A percentile compares a stretch with the other conserved stretches of the same genome.
Evolutionary conservation across 305 asterid genomes (phyloP).

Genomic region (Salvia sclarea): DNA sequence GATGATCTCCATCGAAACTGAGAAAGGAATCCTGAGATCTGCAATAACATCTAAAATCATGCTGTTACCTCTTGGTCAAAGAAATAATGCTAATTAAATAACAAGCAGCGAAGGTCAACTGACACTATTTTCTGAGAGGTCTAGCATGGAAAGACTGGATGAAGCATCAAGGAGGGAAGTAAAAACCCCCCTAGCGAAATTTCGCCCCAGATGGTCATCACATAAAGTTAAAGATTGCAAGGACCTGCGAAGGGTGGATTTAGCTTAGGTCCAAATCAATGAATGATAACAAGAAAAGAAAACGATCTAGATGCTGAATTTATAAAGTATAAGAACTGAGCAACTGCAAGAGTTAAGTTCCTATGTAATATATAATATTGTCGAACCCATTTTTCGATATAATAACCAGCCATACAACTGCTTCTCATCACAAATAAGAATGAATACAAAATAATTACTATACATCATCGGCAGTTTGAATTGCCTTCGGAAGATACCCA

Average conservation of each 20-base stretch:
- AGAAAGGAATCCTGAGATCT: constrained; percentile 83
- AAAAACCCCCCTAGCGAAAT: constrained; percentile 59
- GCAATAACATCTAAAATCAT: constrained; percentile 34
- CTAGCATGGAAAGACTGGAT: constrained; percentile 58
- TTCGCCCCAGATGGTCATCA: constrained; percentile 61
- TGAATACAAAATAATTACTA: neutral
- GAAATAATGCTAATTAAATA: constrained; percentile 4
- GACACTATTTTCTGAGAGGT: constrained; percentile 92
- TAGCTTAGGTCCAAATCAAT: constrained; percentile 22
- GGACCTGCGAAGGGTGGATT: constrained; percentile 47
- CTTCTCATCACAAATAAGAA: neutral
- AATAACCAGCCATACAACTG: neutral
- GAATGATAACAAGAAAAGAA: neutral
- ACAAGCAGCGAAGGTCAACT: constrained; percentile 34
- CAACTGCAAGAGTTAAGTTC: neutral
- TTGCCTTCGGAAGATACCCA: neutral
- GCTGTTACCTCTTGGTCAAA: constrained; percentile 7
- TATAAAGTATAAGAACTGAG: constrained; percentile 1
- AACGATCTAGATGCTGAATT: neutral
- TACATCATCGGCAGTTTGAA: constrained; percentile 1
- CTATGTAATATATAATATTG: neutral
- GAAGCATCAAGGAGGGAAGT: constrained; percentile 66
- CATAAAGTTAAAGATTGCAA: constrained; percentile 63
- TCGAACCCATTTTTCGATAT: neutral
- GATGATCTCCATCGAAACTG: constrained; percentile 55